Conservation (phyloP, 345 rosid genomes). For the Hirschfeldia incana region DNA sequence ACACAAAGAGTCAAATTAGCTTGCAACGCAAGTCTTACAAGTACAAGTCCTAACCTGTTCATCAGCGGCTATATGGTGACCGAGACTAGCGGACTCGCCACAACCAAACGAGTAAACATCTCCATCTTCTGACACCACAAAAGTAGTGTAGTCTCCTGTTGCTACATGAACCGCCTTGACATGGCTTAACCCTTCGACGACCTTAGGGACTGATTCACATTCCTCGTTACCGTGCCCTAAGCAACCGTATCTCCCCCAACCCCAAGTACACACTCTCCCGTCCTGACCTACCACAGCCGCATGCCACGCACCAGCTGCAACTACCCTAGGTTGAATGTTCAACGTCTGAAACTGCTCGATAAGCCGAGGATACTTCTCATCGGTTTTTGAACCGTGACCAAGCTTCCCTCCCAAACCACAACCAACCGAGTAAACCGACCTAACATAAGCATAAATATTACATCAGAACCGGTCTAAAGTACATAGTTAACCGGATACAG, state of each 20-base stretch:
- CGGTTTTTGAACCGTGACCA: conserved; percentile 92
- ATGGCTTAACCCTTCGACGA: conserved; percentile 70
- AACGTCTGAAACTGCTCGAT: conserved; percentile 73
- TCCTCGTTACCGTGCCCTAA: conserved; percentile 98
- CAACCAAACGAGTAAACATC: conserved; percentile 96
- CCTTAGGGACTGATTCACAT: conserved; percentile 82
- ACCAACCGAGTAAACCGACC: conserved; percentile 98
- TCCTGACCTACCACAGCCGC: conserved; percentile 95
- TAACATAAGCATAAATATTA: conserved; percentile 24
- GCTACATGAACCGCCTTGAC: conserved; percentile 94
- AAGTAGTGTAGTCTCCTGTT: conserved; percentile 94
- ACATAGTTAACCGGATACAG: neutral
- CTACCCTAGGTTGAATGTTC: conserved; percentile 84
- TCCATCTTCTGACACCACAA: conserved; percentile 82
- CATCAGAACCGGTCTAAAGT: neutral
- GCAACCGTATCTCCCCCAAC: conserved; percentile 99
- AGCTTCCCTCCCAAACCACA: conserved; percentile 99
- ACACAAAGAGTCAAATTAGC: neutral
- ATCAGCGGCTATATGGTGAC: conserved; percentile 64
- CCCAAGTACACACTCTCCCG: conserved; percentile 98
- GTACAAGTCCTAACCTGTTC: conserved; percentile 53
- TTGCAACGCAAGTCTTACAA: neutral
- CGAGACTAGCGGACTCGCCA: conserved; percentile 96
- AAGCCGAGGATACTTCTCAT: conserved; percentile 88
- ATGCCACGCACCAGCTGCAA: conserved; percentile 99